Percentiles rank a stretch among this genome's conserved stretches.
Conservation (phyloP, 225 moss, liverwort and hornwort species). For the Pleurozium schreberi region DNA sequence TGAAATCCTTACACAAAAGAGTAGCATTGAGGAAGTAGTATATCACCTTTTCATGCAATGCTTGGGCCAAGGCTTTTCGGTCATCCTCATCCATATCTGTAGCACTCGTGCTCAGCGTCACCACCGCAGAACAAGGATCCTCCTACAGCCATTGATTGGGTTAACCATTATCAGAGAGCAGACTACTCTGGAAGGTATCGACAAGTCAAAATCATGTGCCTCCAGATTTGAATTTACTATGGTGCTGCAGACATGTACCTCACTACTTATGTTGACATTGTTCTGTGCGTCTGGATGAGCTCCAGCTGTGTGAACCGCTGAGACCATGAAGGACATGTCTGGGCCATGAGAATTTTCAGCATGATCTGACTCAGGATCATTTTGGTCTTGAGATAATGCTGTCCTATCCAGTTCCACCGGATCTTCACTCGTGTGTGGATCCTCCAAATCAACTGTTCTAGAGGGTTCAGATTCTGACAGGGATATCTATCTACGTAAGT, state of each 20-base stretch:
- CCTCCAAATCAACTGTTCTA: conserved; percentile 2
- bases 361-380: neutral
- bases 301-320: conserved; percentile 1
- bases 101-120: conserved; percentile 17
- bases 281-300: conserved; percentile 9
- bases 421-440: neutral
- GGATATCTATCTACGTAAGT: neutral
- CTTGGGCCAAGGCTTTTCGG: conserved; percentile 72
- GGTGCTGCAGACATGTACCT: conserved; percentile 5
- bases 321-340: conserved; percentile 7
- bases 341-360: neutral
- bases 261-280: neutral
- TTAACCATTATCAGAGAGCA: neutral
- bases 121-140: conserved; percentile 27
- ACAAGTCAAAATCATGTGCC: neutral
- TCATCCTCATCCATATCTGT: conserved; percentile 52
- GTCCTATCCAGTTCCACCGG: neutral
- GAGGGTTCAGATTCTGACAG: neutral
- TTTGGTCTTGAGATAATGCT: neutral
- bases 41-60: conserved; percentile 81
- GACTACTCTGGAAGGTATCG: neutral
- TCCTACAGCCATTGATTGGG: conserved; percentile 7
- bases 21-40: neutral
- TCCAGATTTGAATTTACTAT: neutral
- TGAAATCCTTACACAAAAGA: neutral